Percentiles rank a stretch among this genome's conserved stretches.
phyloP scores from a whole-genome alignment of 208 protist genomes.

The Leishmania braziliensis region DNA sequence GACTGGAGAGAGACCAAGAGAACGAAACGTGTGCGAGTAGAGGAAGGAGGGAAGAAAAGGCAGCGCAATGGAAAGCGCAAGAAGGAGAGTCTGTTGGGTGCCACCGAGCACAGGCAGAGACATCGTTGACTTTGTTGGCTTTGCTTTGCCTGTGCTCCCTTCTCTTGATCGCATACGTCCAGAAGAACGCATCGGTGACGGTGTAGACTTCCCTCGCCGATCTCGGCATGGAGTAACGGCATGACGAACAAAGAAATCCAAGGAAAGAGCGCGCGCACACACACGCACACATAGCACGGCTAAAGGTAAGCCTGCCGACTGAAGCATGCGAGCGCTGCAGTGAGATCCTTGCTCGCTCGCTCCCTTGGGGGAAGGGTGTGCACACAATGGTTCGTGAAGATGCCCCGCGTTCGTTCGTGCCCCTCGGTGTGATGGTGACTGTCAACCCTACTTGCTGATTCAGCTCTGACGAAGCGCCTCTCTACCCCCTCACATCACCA shows the following conservation, averaged over 20 bases:
- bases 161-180: neutral
- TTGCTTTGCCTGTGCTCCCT: neutral
- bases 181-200: neutral
- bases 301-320: neutral
- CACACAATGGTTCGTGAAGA: too few species aligned
- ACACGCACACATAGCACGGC: neutral
- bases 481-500: too few species aligned
- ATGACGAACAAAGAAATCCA: neutral
- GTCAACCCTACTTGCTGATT: too few species aligned
- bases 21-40: neutral
- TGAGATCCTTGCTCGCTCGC: neutral
- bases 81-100: too few species aligned
- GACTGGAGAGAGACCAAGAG: neutral
- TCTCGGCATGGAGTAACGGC: too few species aligned
- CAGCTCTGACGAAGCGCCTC: too few species aligned
- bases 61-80: too few species aligned
- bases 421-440: too few species aligned
- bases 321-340: neutral
- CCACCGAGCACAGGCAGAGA: too few species aligned
- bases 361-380: too few species aligned
- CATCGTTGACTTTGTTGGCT: neutral
- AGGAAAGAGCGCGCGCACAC: neutral
- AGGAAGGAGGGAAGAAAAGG: too few species aligned
- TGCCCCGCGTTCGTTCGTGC: too few species aligned
- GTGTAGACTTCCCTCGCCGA: neutral